Percentiles rank a stretch among this genome's conserved stretches.
phyloP scores from a whole-genome alignment of 2,329 filamentous ascomycete species.

The Ascochyta clinopodiicola region DNA sequence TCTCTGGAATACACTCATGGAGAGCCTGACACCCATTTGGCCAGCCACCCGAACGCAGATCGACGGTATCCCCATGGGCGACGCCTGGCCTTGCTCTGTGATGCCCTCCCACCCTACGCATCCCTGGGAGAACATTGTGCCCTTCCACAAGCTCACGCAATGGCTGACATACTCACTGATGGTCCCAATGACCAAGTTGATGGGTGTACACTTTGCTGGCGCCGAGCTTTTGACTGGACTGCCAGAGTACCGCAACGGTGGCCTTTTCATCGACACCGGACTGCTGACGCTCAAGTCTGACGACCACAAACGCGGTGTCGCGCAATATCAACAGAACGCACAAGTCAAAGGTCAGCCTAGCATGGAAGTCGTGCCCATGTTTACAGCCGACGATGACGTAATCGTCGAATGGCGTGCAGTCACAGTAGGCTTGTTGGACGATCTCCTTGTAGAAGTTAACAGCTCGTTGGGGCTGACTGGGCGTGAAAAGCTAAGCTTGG shows the following conservation, averaged over 20 bases:
- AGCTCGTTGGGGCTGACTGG: slow-evolving; percentile 71
- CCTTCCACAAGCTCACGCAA: slow-evolving; percentile 89
- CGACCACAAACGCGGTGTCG: slow-evolving; percentile 73
- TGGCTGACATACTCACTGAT: slow-evolving; percentile 95
- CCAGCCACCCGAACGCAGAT: slow-evolving; percentile 84
- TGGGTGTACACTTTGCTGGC: slow-evolving; percentile 80
- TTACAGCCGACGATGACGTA: slow-evolving; percentile 75
- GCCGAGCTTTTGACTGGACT: slow-evolving; percentile 84
- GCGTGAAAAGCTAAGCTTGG: slow-evolving; percentile 73
- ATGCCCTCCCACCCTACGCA: slow-evolving; percentile 78
- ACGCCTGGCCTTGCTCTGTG: slow-evolving; percentile 88
- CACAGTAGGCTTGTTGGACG: slow-evolving; percentile 77
- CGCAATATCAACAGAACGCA: slow-evolving; percentile 73
- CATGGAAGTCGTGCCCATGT: slow-evolving; percentile 76
- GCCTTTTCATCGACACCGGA: slow-evolving; percentile 83
- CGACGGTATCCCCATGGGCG: slow-evolving; percentile 84
- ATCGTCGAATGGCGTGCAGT: slow-evolving; percentile 81
- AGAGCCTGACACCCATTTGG: slow-evolving; percentile 87
- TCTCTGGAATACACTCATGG: slow-evolving; percentile 89
- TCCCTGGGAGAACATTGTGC: slow-evolving; percentile 81
- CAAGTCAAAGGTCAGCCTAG: slow-evolving; percentile 74
- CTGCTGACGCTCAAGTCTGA: slow-evolving; percentile 76
- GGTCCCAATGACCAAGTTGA: slow-evolving; percentile 80
- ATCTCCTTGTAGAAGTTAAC: slow-evolving; percentile 74
- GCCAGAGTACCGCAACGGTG: slow-evolving; percentile 91